These are phyloP conservation scores for Rhodamnia rubescens DNA, from an alignment of 345 rosid species.

Conservation along the genomic window DNA sequence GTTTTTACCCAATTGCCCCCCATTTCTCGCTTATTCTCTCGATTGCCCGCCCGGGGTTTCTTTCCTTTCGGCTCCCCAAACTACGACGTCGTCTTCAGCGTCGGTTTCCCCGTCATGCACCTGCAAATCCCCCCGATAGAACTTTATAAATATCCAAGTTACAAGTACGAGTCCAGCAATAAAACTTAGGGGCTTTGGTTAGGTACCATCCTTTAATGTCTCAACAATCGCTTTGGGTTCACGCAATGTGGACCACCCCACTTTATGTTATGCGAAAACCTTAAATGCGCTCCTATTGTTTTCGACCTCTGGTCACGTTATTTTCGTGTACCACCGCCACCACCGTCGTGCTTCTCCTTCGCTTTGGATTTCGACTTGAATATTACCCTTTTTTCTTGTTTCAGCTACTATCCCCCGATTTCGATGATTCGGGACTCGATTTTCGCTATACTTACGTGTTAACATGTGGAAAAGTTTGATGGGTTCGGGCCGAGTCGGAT, in stretches of 20 bases:
- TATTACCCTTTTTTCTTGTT: neutral
- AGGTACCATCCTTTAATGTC: neutral
- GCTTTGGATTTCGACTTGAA: neutral
- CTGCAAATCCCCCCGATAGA: neutral
- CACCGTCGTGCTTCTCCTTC: neutral
- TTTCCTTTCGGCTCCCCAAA: fast-evolving
- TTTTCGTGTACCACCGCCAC: neutral
- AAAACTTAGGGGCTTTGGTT: neutral
- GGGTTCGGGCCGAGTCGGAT: neutral
- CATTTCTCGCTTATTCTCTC: fast-evolving
- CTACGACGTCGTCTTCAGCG: neutral
- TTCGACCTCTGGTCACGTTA: neutral
- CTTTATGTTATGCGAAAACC: neutral
- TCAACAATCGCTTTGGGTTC: neutral
- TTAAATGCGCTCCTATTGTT: neutral
- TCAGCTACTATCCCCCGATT: too few relatives aligned
- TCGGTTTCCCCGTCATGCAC: neutral
- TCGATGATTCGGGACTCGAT: neutral
- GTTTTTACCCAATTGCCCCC: neutral
- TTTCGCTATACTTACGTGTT: neutral
- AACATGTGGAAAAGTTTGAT: neutral
- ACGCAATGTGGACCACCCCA: neutral
- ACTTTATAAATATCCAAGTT: neutral
- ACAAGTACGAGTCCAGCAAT: neutral
- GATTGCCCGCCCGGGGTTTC: fast-evolving